Evolutionary conservation across 805 yeast species (phyloP), one percentile per base, ranked within the genome.

Genomic region (Ogataea pignaliae): DNA sequence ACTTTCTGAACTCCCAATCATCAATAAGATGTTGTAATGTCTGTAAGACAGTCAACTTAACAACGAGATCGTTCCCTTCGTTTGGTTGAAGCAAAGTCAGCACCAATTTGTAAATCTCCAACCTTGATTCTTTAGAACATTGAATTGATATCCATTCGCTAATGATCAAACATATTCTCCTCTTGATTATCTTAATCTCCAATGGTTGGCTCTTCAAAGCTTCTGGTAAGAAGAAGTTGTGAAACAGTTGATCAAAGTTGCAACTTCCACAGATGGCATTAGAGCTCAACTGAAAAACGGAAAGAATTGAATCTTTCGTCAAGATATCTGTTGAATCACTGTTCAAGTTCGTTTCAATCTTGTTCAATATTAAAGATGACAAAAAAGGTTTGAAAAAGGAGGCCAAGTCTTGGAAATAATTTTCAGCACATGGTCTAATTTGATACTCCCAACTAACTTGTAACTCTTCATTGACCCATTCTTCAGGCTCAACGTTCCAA

Each of bases 401-500:
- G 33, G 87, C 76, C 50, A 90, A 65, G 57, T 85, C 93, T 52
- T 83, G 86, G 59, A 82, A 89, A 52, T 88, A 81, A 57, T 82
- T 82, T 53, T 88, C 96, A 0, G 96, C 88, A 64, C 97, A 88
- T 3, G 91, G 88, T 44, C 95, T 71, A 11, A 89, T 73, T 59
- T 86, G 90, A 60, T 70, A 88, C 58, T 90, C 97, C 81, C 87
- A 88, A 57, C 84, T 82, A 5, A 79, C 69, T 40, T 81, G 75
- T 45, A 83, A 67, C 52, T 89, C 95, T 56, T 88, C 96, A 50
- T 82, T 81, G 16, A 86, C 81, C 88, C 95, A 93, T 61, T 88
- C 97, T 60, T 89, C 98, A 0, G 98, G 97, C 47, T 89, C 96
- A 14, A 75, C 62, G 11, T 71, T 60, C 98, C 98, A 93, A 33